Evolutionary conservation across 129 eudicot species (phyloP).

Genomic region (Helianthus tuberosus): DNA sequence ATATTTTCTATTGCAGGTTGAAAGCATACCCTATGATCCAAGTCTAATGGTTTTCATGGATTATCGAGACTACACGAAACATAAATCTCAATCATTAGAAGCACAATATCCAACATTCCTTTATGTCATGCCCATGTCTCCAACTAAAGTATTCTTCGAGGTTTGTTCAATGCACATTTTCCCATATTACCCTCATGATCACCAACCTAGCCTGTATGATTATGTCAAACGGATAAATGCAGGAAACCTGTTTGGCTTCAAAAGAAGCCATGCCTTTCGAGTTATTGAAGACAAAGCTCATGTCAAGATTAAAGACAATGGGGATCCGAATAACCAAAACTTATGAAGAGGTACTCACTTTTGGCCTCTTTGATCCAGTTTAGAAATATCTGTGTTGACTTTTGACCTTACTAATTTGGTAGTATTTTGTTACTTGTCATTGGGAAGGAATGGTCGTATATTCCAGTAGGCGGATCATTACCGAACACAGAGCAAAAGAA

Average conservation of each 20-base stretch:
- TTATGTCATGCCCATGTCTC: conserved; percentile 97
- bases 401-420: conserved; percentile 2
- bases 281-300: conserved; percentile 71
- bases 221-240: conserved; percentile 22
- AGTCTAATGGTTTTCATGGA: conserved; percentile 99
- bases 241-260: conserved; percentile 98
- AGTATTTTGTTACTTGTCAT: background rate
- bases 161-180: conserved; percentile 40
- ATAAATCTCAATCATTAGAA: conserved; percentile 48
- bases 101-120: conserved; percentile 91
- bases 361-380: conserved; percentile 2
- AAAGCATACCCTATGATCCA: conserved; percentile 89
- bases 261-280: conserved; percentile 96
- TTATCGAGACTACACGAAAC: conserved; percentile 68
- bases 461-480: conserved; percentile 97
- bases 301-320: conserved; percentile 81
- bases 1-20: conserved; percentile 55
- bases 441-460: conserved; percentile 96
- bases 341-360: conserved; percentile 81
- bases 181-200: background rate
- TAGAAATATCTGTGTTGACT: background rate
- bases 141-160: conserved; percentile 92
- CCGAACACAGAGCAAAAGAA: conserved; percentile 94
- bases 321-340: conserved; percentile 71
- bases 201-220: background rate